Evolutionary conservation across 164 flowering plant genomes (phyloP), one percentile per base, ranked within the genome.

Genomic region (Stephania yunnanensis): DNA sequence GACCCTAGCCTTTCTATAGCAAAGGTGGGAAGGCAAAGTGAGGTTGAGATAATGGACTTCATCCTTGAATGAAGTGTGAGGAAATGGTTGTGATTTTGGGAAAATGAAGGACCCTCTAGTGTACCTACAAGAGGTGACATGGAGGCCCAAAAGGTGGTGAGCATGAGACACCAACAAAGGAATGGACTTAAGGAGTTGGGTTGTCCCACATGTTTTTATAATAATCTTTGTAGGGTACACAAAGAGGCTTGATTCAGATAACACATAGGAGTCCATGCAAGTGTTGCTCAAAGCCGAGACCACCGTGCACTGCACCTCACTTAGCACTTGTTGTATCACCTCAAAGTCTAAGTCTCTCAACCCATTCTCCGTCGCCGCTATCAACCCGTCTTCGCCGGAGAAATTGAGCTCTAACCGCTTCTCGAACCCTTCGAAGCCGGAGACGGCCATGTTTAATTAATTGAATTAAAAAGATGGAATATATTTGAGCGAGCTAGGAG

Each of bases 141-240:
- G 69, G 50, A 90, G 88, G 64, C 89, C 90, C 19, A 95, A 77
- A 15, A 81, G 52, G n/a, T 11, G 15, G 55, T 53, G 31, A 7
- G 97, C 95, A 50, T 80, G 85, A 79, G 69, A 71, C 46, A 91
- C 46, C 74, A 92, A 75, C n/a, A 89, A 90, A 46, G 82, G 88
- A 79, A 92, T 81, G 31, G 97, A 91, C 82, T 91, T 90, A 70
- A 92, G 82, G 36, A 92, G 85, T 79, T 91, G 93, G 29, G 95
- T 92, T 72, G 97, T 90, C 80, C 97, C 97, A 76, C 97, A 92
- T 1, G 97, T 92, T 72, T 92, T 92, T 89, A 92, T 90, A 75
- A 92, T 85, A 77, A 92, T 85, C 80, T 87, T 91, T 11, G 85
- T 86, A 3, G 95, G 94, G 84, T 91, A 91, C 4, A 92, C 86